These are phyloP conservation scores for Aureobasidium melanogenum DNA, from an alignment of 2,329 filamentous ascomycete species.

Conservation along the genomic window DNA sequence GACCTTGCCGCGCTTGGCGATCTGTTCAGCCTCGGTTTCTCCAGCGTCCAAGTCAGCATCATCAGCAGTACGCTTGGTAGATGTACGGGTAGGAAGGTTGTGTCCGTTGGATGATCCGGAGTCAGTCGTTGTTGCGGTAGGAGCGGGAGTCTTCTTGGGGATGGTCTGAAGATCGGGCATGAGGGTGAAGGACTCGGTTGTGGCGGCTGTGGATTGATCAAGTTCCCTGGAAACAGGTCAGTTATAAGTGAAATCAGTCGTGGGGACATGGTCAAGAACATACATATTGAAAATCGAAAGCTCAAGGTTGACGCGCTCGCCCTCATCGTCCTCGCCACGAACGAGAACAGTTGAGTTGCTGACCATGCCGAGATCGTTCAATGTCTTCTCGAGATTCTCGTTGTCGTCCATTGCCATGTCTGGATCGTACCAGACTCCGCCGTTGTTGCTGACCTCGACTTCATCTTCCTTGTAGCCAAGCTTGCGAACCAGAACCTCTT, in stretches of 20 bases:
- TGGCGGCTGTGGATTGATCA: not conserved
- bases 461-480: constrained; percentile 71
- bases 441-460: constrained; percentile 65
- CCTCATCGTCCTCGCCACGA: constrained; percentile 71
- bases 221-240: not conserved
- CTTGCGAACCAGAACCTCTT: constrained; percentile 59
- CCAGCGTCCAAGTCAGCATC: constrained; percentile 27
- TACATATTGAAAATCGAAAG: constrained; percentile 33
- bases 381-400: constrained; percentile 72
- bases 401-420: constrained; percentile 54
- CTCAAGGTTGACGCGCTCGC: constrained; percentile 71
- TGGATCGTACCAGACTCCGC: constrained; percentile 75
- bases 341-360: constrained; percentile 71
- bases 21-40: constrained; percentile 24
- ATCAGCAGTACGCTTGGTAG: constrained; percentile 36
- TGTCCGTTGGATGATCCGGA: not conserved
- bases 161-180: constrained; percentile 12
- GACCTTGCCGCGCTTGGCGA: constrained; percentile 33
- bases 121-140: constrained; percentile 10
- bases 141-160: constrained; percentile 12
- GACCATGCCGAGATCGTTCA: constrained; percentile 64
- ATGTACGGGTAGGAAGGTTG: not conserved
- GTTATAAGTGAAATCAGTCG: not conserved
- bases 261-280: not conserved
- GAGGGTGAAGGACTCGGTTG: constrained; percentile 7